Evolutionary conservation across 306 rosid species (phyloP).

Genomic region (Cicer pinnatifidum): DNA sequence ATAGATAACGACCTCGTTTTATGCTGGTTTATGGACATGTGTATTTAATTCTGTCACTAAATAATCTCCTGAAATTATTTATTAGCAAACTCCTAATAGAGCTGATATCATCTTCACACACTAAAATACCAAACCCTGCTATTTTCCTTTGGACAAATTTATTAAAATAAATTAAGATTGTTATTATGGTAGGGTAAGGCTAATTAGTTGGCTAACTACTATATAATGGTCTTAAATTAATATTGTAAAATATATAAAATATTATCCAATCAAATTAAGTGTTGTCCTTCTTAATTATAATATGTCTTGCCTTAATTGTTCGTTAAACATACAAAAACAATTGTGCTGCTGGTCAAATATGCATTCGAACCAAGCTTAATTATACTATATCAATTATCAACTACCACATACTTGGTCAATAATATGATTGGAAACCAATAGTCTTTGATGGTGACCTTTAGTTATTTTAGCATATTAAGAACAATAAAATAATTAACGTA

Average conservation of each 20-base stretch:
- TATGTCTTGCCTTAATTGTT: slow-evolving; percentile 37
- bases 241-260: slow-evolving; percentile 25
- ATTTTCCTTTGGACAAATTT: slow-evolving; percentile 48
- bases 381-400: slow-evolving; percentile 28
- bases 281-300: slow-evolving; percentile 35
- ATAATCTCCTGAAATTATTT: neutral
- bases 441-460: slow-evolving; percentile 35
- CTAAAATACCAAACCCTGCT: slow-evolving; percentile 58
- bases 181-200: slow-evolving; percentile 36
- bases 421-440: slow-evolving; percentile 32
- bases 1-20: slow-evolving; percentile 53
- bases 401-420: slow-evolving; percentile 38
- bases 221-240: slow-evolving; percentile 5
- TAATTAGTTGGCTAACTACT: slow-evolving; percentile 47
- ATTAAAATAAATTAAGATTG: slow-evolving; percentile 16
- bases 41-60: neutral
- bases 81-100: neutral
- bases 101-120: slow-evolving; percentile 56
- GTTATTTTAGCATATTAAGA: slow-evolving; percentile 11
- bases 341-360: slow-evolving; percentile 50
- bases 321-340: slow-evolving; percentile 42
- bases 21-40: slow-evolving; percentile 11
- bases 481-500: slow-evolving; percentile 7
- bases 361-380: slow-evolving; percentile 32
- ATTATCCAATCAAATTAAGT: slow-evolving; percentile 9